Percentiles rank a stretch among this genome's conserved stretches.
Evolutionary conservation across 2,329 filamentous ascomycete species (phyloP).

Genomic region (Teratosphaeria destructans): DNA sequence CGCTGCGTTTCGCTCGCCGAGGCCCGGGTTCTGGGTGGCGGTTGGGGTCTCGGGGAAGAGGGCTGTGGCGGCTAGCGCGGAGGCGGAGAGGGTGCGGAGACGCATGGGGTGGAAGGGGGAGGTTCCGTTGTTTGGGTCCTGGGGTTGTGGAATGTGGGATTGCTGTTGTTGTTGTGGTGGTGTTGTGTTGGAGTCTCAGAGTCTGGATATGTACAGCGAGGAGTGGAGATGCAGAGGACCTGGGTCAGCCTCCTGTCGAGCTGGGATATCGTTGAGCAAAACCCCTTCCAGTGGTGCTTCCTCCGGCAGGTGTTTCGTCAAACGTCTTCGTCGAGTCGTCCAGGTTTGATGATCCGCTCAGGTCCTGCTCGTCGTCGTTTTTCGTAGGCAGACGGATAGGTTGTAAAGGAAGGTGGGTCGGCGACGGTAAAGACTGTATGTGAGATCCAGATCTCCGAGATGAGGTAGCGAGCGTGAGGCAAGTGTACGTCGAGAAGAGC

Average conservation of each 20-base stretch:
- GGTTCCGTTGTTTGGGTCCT: neutral
- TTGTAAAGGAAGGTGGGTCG: no score
- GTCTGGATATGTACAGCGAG: no score
- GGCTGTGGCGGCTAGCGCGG: conserved; percentile 2
- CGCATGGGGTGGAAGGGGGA: neutral
- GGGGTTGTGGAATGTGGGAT: neutral
- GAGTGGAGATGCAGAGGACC: no score
- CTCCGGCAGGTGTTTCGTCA: no score
- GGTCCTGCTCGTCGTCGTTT: neutral
- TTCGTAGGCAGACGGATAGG: neutral
- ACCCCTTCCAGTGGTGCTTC: no score
- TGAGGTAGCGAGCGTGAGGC: neutral
- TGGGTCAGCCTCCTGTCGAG: no score
- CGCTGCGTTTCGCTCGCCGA: neutral
- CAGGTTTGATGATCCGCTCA: neutral
- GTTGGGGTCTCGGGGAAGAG: neutral
- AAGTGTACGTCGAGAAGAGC: neutral
- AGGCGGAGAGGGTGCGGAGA: conserved; percentile 4
- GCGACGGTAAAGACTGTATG: neutral
- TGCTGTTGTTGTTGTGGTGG: no score
- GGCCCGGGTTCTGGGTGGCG: neutral
- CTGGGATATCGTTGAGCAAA: neutral
- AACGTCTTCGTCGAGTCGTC: neutral
- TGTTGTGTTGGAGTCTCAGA: no score
- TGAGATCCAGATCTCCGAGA: neutral